phyloP scores from a whole-genome alignment of 257 asterid species.

The Scutellaria galericulata region DNA sequence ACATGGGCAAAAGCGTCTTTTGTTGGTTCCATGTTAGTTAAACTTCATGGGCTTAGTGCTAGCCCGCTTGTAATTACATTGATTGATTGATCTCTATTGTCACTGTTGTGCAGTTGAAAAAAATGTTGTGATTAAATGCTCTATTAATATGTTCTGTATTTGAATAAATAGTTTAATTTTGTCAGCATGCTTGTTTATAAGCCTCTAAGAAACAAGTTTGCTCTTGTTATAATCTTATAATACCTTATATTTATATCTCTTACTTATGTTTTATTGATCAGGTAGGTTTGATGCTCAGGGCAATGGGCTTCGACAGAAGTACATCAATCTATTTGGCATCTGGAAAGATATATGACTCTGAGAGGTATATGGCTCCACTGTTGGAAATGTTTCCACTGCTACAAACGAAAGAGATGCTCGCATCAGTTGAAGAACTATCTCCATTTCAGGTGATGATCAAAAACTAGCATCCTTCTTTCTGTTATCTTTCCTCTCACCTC shows the following conservation, averaged over 20 bases:
- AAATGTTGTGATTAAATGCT: not conserved
- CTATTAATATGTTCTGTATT: conserved; percentile 15
- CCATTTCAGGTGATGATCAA: conserved; percentile 78
- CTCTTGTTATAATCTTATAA: conserved; percentile 26
- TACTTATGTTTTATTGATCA: conserved; percentile 45
- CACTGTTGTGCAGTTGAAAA: not conserved
- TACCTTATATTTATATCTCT: conserved; percentile 24
- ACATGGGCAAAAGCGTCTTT: not conserved
- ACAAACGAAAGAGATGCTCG: conserved; percentile 91
- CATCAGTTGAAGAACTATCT: conserved; percentile 81
- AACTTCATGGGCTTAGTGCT: not conserved
- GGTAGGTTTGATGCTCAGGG: conserved; percentile 99
- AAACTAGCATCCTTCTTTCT: not conserved
- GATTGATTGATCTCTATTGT: conserved; percentile 8
- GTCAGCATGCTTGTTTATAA: not conserved
- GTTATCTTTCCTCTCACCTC: conserved; percentile 13
- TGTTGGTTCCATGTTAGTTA: not conserved
- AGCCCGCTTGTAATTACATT: not conserved
- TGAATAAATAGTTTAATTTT: not conserved
- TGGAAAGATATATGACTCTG: conserved; percentile 88
- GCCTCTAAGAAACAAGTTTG: not conserved
- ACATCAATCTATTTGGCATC: conserved; percentile 96
- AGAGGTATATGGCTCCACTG: conserved; percentile 92
- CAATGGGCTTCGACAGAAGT: conserved; percentile 89
- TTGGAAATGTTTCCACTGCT: conserved; percentile 92